phyloP scores from a whole-genome alignment of 2,329 filamentous ascomycete species.

The Laburnicola sp. region DNA sequence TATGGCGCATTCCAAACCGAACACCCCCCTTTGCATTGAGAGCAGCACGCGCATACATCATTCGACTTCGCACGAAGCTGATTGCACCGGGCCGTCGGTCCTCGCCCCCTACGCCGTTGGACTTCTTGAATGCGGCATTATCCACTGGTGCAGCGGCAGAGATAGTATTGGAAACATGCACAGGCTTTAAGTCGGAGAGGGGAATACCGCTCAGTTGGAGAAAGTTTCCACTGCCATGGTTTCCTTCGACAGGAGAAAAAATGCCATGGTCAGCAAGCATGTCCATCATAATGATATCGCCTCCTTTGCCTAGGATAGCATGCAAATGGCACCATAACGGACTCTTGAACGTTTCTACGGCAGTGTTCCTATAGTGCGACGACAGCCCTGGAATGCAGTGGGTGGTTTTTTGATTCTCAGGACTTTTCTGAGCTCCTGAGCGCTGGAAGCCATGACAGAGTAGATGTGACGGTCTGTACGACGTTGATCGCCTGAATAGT shows the following conservation, averaged over 20 bases:
- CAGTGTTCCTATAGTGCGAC: constrained; percentile 67
- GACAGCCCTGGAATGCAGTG: constrained; percentile 68
- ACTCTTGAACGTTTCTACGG: constrained; percentile 69
- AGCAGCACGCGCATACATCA: constrained; percentile 79
- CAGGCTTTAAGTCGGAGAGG: constrained; percentile 51
- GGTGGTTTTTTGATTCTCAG: constrained; percentile 37
- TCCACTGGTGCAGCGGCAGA: constrained; percentile 1
- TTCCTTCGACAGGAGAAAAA: constrained; percentile 65
- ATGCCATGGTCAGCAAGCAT: constrained; percentile 77
- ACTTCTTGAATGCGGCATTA: constrained; percentile 1
- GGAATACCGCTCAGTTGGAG: constrained; percentile 77
- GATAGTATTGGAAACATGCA: constrained; percentile 7
- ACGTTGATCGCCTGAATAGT: constrained; percentile 65
- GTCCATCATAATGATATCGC: constrained; percentile 76
- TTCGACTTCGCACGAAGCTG: constrained; percentile 75
- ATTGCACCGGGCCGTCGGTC: constrained; percentile 60
- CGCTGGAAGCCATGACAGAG: constrained; percentile 82
- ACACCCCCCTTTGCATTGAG: constrained; percentile 70
- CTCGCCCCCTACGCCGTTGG: constrained; percentile 11
- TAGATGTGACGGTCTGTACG: constrained; percentile 67
- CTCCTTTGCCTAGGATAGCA: constrained; percentile 71
- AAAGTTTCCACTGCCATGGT: constrained; percentile 69
- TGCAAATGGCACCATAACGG: constrained; percentile 76
- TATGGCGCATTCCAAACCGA: constrained; percentile 75
- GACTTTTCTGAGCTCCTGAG: constrained; percentile 35